Conservation (phyloP, 2,329 filamentous ascomycete species). For the Hypoxylon sp. region DNA sequence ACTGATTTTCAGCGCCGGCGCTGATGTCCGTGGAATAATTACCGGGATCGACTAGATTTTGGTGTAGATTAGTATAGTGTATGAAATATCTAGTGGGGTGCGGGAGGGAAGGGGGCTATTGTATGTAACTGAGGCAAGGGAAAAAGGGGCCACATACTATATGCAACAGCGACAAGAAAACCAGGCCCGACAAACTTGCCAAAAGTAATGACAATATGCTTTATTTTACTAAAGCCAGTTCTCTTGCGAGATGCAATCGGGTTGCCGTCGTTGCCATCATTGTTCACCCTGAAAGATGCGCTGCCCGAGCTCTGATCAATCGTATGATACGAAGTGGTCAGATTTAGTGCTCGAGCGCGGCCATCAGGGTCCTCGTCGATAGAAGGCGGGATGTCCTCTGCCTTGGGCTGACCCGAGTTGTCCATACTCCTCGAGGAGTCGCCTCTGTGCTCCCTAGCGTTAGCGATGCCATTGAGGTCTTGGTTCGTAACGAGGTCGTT, state of each 20-base stretch:
- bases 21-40: slow-evolving; percentile 80
- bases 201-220: slow-evolving; percentile 60
- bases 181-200: slow-evolving; percentile 74
- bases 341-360: slow-evolving; percentile 25
- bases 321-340: slow-evolving; percentile 41
- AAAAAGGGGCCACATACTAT: slow-evolving; percentile 58
- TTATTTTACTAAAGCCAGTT: slow-evolving; percentile 39
- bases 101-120: neutral
- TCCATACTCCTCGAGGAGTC: slow-evolving; percentile 44
- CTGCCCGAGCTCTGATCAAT: slow-evolving; percentile 45
- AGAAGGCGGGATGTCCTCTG: slow-evolving; percentile 38
- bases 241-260: slow-evolving; percentile 22
- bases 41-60: slow-evolving; percentile 65
- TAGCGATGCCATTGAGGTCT: slow-evolving; percentile 67
- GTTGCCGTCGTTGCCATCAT: slow-evolving; percentile 15
- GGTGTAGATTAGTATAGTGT: slow-evolving; percentile 15
- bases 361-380: slow-evolving; percentile 44
- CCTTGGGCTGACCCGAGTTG: slow-evolving; percentile 49
- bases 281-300: slow-evolving; percentile 33
- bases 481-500: slow-evolving; percentile 69
- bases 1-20: slow-evolving; percentile 75
- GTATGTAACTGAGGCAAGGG: neutral
- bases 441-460: slow-evolving; percentile 53
- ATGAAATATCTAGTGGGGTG: neutral
- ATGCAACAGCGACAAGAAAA: slow-evolving; percentile 73